Percentiles rank a stretch among this genome's conserved stretches.
Conservation (phyloP, 139 green algal species). For the Spirogloea muscicola region DNA sequence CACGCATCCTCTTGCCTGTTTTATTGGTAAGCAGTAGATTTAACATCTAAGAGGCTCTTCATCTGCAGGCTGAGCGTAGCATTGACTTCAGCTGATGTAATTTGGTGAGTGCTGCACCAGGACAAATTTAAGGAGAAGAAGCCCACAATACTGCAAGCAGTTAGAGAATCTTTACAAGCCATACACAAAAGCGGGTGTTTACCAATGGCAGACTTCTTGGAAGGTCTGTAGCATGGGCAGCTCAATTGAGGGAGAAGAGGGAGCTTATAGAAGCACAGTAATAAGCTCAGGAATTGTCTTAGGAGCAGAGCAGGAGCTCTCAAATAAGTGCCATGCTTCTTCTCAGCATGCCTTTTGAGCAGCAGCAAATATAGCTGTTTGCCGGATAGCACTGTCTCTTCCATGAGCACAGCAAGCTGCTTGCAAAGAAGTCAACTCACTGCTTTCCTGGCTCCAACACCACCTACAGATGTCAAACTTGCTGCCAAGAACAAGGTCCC, state of each 20-base stretch:
- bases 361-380: background rate
- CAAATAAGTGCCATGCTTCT: no score
- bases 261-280: no score
- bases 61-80: background rate
- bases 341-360: no score
- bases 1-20: constrained; percentile 28
- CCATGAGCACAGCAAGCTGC: background rate
- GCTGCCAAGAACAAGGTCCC: constrained; percentile 49
- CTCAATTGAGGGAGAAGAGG: no score
- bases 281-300: no score
- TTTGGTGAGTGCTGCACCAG: constrained; percentile 1
- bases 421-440: background rate
- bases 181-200: constrained; percentile 34
- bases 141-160: constrained; percentile 9
- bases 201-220: constrained; percentile 17
- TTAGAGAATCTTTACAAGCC: constrained; percentile 24
- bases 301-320: no score
- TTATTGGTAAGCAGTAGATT: constrained; percentile 37
- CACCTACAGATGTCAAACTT: constrained; percentile 26
- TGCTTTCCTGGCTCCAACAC: no score
- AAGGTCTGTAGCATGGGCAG: no score
- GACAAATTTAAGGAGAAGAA: constrained; percentile 55
- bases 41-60: background rate
- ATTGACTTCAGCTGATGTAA: no score
- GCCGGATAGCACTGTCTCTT: background rate